Base-by-base conservation (phyloP, 768 basidiomycete genomes). In the Lactifluus pinguis region DNA sequence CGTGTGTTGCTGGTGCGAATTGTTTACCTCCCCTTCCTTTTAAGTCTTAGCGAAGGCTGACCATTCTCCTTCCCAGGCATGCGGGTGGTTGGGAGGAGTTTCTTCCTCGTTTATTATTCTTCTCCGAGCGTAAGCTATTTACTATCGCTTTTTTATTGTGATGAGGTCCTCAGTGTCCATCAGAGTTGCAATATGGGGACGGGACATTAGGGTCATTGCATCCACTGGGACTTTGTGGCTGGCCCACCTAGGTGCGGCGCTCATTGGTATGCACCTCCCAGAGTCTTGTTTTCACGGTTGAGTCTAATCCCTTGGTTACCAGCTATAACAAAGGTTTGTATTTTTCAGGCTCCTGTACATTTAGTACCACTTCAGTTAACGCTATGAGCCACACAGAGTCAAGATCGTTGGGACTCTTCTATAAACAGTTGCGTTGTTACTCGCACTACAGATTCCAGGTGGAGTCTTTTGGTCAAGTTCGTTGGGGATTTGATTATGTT, bases 181-280 rank as follows among this genome's bases (percentile, higher is more conserved):
- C 52, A 65, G 63, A 13, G 30, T 65, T 39, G 63, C 63, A 19
- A 62, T 65, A 42, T 65, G 63, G 63, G 55, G 52, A 10, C 51
- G 61, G 36, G 52, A 62, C 36, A 14, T 3, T 10, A 49, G 38
- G 21, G 19, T 62, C 14, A 29, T 58, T 32, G 11, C 11, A 2
- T 9, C 45, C 14, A 49, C 53, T 1, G 53, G 38, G 2, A 1
- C 2, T 1, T 21, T 45, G 17, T 65, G 61, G 61, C 1, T 53
- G n/a, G 30, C 32, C 29, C 49, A 54, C 15, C 7, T 65, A 21
- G 45, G 1, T 5, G 45, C 25, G 2, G n/a, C 61, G 0, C 1
- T 49, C 17, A 58, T 52, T 39, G 60, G 63, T 65, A n/a, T 4
- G 45, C 11, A 4, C 11, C 17, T 49, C 8, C 17, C 42, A 21